phyloP scores from a whole-genome alignment of 163 green algal genomes.

The Trebouxia gelatinosa region DNA sequence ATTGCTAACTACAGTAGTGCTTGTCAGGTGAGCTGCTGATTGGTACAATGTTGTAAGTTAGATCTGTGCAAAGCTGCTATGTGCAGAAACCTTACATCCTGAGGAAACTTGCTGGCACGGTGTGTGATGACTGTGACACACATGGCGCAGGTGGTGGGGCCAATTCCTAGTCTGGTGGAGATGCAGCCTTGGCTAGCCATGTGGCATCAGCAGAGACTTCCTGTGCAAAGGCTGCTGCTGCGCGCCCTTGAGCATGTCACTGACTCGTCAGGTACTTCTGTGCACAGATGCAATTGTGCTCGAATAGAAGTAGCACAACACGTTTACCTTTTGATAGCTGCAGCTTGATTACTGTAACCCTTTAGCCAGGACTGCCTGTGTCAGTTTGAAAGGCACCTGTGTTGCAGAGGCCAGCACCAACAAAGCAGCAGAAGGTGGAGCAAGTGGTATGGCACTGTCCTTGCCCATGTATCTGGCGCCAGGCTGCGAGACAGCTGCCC shows the following conservation, averaged over 20 bases:
- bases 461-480: slow-evolving; percentile 7
- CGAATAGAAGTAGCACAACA: too few relatives aligned
- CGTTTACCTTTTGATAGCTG: too few relatives aligned
- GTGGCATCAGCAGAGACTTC: neutral
- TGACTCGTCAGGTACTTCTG: neutral
- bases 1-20: neutral
- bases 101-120: neutral
- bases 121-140: neutral
- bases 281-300: neutral
- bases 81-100: neutral
- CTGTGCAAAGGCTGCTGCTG: slow-evolving; percentile 6
- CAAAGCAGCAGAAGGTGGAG: too few relatives aligned
- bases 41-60: neutral
- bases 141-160: neutral
- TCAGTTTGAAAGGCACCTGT: neutral
- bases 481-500: neutral
- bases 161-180: neutral
- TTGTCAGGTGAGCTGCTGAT: neutral
- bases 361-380: neutral
- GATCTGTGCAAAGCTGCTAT: neutral
- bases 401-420: neutral
- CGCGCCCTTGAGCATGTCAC: neutral
- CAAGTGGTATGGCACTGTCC: neutral
- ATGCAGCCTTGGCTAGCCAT: neutral
- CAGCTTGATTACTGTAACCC: too few relatives aligned